phyloP scores from a whole-genome alignment of 2,329 filamentous ascomycete genomes.

The Aspergillus novoparasiticus region DNA sequence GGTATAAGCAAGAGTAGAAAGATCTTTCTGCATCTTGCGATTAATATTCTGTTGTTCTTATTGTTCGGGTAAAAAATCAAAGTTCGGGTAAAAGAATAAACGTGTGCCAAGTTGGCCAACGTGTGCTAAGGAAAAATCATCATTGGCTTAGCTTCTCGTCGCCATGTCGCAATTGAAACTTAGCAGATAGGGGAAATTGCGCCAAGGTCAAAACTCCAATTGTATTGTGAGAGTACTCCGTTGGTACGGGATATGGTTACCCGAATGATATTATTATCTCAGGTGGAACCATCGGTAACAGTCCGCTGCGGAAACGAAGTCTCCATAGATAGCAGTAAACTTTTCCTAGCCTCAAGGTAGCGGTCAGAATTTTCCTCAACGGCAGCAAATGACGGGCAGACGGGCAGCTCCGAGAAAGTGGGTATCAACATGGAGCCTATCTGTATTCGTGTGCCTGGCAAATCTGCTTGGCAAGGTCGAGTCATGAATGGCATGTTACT shows the following conservation, averaged over 20 bases:
- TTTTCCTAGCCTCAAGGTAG: conserved; percentile 8
- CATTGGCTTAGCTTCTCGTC: conserved; percentile 7
- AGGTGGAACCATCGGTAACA: conserved; percentile 10
- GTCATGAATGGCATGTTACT: background rate
- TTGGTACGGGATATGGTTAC: conserved; percentile 10
- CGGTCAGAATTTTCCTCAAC: background rate
- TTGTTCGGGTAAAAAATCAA: conserved; percentile 4
- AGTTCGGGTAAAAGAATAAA: conserved; percentile 3
- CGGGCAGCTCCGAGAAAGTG: conserved; percentile 3
- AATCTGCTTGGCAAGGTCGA: background rate
- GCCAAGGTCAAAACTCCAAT: conserved; percentile 10
- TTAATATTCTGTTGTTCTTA: background rate
- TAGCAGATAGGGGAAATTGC: conserved; percentile 3
- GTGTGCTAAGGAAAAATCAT: conserved; percentile 1
- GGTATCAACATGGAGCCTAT: conserved; percentile 2
- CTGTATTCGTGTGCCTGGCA: conserved; percentile 1
- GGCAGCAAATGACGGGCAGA: conserved; percentile 5
- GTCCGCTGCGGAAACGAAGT: conserved; percentile 8
- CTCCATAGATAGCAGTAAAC: conserved; percentile 5
- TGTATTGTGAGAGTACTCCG: conserved; percentile 3
- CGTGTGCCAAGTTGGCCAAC: conserved; percentile 8
- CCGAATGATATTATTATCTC: background rate
- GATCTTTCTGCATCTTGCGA: background rate
- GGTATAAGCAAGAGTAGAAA: background rate
- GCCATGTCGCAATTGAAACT: background rate